phyloP scores from a whole-genome alignment of 2,329 filamentous ascomycete species.

The Talaromyces sp. region DNA sequence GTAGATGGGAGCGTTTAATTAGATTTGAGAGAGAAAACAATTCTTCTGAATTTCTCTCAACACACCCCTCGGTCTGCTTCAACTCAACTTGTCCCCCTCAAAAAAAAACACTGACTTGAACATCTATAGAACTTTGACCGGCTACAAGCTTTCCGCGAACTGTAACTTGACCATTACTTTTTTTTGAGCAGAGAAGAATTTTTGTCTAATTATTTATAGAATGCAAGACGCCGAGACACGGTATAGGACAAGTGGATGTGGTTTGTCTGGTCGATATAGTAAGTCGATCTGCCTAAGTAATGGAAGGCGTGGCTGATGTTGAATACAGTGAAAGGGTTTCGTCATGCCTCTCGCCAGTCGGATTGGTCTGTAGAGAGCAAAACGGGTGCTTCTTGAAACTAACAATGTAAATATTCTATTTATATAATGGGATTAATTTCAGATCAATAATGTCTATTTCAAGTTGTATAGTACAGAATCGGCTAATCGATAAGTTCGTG shows the following conservation, averaged over 20 bases:
- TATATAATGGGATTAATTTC: too few relatives aligned
- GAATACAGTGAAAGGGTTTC: not conserved
- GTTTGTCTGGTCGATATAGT: constrained; percentile 22
- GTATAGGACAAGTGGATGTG: constrained; percentile 36
- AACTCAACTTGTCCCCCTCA: not conserved
- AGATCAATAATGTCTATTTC: not conserved
- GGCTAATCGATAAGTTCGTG: not conserved
- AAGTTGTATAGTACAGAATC: not conserved
- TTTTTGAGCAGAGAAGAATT: not conserved
- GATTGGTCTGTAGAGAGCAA: not conserved
- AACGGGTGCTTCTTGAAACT: not conserved
- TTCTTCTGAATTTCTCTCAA: constrained; percentile 53
- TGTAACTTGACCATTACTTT: constrained; percentile 25
- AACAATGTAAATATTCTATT: not conserved
- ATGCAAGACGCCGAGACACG: constrained; percentile 32
- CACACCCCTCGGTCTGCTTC: constrained; percentile 48
- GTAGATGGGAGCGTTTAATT: constrained; percentile 48
- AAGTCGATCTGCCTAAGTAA: constrained; percentile 10
- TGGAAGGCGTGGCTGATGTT: not conserved
- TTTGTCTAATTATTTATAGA: constrained; percentile 18
- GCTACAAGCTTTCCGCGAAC: constrained; percentile 49
- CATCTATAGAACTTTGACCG: constrained; percentile 44
- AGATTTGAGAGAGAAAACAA: constrained; percentile 33
- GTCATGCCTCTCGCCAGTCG: not conserved
- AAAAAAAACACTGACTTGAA: constrained; percentile 8